These are phyloP conservation scores for Nematocida sp. DNA, from an alignment of 371 early-diverging fungal species.

Conservation along the genomic window DNA sequence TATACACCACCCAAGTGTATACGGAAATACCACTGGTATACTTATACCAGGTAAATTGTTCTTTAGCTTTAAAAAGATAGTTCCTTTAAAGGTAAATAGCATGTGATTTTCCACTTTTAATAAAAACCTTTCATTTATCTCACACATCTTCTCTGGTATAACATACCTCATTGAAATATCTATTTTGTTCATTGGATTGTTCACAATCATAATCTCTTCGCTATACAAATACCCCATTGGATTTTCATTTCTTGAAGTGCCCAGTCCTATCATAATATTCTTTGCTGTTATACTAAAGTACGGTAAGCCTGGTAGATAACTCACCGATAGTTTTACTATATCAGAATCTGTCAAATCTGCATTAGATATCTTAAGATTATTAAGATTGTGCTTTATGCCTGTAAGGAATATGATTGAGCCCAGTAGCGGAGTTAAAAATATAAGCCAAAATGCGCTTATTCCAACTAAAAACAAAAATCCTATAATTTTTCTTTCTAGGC, in stretches of 20 bases:
- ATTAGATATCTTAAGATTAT: conserved; percentile 13
- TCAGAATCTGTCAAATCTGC: neutral
- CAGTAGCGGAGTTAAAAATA: conserved; percentile 42
- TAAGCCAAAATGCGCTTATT: conserved; percentile 20
- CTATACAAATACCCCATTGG: conserved; percentile 17
- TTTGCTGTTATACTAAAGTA: conserved; percentile 12
- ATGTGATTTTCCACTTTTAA: conserved; percentile 30
- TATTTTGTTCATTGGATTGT: neutral
- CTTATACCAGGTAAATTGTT: neutral
- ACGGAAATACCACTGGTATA: conserved; percentile 33
- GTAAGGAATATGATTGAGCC: conserved; percentile 38
- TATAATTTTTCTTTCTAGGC: conserved; percentile 39
- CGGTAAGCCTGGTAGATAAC: neutral
- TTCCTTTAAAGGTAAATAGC: conserved; percentile 39
- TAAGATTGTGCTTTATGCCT: conserved; percentile 23
- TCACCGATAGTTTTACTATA: neutral
- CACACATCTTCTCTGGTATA: neutral
- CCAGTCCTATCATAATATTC: conserved; percentile 39
- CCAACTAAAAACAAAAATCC: conserved; percentile 38
- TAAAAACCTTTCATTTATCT: conserved; percentile 2
- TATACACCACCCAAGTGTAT: conserved; percentile 24
- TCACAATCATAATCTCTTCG: neutral
- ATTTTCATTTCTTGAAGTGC: conserved; percentile 36
- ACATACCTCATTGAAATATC: neutral
- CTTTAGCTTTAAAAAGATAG: conserved; percentile 1